Evolutionary conservation across 2,329 filamentous ascomycete species (phyloP).

Genomic region (Hypoxylon sp.): DNA sequence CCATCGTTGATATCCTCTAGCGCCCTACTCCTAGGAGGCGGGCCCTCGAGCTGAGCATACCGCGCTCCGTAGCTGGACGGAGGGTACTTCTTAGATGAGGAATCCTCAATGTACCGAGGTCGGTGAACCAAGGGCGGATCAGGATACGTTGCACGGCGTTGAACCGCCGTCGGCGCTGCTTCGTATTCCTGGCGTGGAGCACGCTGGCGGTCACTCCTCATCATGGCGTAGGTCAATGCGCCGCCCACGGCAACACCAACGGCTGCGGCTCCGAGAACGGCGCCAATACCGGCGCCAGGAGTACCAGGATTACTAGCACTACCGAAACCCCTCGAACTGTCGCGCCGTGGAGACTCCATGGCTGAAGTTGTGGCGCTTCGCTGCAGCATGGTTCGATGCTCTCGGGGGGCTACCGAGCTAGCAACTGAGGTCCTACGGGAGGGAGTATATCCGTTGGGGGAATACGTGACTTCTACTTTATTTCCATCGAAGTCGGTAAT

Average conservation of each 20-base stretch:
- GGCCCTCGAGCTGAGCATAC: constrained; percentile 55
- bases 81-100: constrained; percentile 50
- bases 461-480: constrained; percentile 82
- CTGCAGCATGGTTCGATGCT: constrained; percentile 50
- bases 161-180: constrained; percentile 53
- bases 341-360: constrained; percentile 50
- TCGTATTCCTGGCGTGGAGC: constrained; percentile 61
- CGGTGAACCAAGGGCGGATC: constrained; percentile 55
- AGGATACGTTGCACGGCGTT: constrained; percentile 64
- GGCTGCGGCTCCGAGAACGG: constrained; percentile 76
- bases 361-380: constrained; percentile 57
- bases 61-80: constrained; percentile 57
- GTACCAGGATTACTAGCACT: constrained; percentile 37
- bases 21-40: constrained; percentile 46
- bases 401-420: constrained; percentile 43
- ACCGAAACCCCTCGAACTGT: constrained; percentile 53
- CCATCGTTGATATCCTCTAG: constrained; percentile 60
- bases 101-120: constrained; percentile 53
- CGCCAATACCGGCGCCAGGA: constrained; percentile 71
- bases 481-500: constrained; percentile 88
- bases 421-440: constrained; percentile 54
- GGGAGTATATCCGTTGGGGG: constrained; percentile 56
- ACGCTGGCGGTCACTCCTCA: constrained; percentile 68
- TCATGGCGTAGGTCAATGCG: constrained; percentile 77
- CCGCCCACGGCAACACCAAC: constrained; percentile 79